phyloP scores from a whole-genome alignment of 2,329 filamentous ascomycete genomes.

The Geosmithia putterillii region DNA sequence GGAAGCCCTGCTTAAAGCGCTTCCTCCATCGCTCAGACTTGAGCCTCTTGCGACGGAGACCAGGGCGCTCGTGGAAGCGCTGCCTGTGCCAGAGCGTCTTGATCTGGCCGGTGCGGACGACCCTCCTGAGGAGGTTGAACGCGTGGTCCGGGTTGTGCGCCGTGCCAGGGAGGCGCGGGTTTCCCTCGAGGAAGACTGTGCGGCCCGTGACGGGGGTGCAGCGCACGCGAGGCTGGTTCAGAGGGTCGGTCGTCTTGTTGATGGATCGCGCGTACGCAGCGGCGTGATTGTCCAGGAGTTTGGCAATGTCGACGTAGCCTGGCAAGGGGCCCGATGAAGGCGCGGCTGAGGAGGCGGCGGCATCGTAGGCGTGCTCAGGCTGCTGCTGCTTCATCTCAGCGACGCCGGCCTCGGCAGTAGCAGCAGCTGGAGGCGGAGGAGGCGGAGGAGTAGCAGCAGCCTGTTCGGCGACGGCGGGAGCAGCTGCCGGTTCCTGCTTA shows the following conservation, averaged over 20 bases:
- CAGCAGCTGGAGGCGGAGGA: constrained; percentile 7
- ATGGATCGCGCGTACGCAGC: constrained; percentile 18
- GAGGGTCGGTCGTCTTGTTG: constrained; percentile 24
- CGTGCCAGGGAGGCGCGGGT: constrained; percentile 7
- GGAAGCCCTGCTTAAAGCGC: constrained; percentile 59
- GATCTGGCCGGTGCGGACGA: constrained; percentile 42
- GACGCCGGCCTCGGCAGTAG: neutral
- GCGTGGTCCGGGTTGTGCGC: constrained; percentile 29
- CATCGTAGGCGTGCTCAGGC: constrained; percentile 11
- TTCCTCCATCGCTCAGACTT: constrained; percentile 55
- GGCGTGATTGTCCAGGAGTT: constrained; percentile 19
- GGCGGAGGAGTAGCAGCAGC: constrained; percentile 7
- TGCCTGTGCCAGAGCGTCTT: constrained; percentile 43
- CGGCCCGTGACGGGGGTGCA: constrained; percentile 26
- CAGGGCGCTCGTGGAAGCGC: constrained; percentile 62
- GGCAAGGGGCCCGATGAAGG: constrained; percentile 4
- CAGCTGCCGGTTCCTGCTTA: constrained; percentile 1
- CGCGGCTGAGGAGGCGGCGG: constrained; percentile 4
- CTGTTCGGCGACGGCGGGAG: constrained; percentile 4
- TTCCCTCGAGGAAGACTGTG: constrained; percentile 23
- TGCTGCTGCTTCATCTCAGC: neutral
- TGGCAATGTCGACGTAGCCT: constrained; percentile 17
- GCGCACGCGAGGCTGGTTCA: constrained; percentile 23
- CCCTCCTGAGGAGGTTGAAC: constrained; percentile 25
- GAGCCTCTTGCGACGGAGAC: constrained; percentile 67